Evolutionary conservation across 2,329 filamentous ascomycete genomes (phyloP).

Genomic region (Zymoseptoria crescenta): DNA sequence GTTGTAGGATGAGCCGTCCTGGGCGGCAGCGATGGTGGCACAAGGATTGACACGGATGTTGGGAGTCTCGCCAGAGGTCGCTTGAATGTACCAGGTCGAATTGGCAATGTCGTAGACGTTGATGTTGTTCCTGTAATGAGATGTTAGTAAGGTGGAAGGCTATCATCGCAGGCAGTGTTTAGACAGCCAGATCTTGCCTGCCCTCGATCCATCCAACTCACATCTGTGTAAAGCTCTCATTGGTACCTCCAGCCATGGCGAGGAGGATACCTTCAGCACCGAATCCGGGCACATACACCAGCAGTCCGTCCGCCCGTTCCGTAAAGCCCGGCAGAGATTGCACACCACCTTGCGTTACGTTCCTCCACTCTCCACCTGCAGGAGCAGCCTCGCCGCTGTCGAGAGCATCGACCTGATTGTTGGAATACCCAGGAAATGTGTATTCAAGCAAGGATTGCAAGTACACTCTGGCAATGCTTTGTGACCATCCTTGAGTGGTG

Average conservation of each 20-base stretch:
- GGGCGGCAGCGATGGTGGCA: constrained; percentile 61
- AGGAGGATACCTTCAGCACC: constrained; percentile 68
- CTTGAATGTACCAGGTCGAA: constrained; percentile 66
- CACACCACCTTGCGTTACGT: constrained; percentile 64
- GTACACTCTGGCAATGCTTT: constrained; percentile 56
- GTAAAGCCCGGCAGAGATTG: constrained; percentile 61
- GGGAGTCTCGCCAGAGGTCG: constrained; percentile 53
- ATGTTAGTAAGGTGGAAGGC: not conserved
- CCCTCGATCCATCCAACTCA: not conserved
- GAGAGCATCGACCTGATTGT: constrained; percentile 53
- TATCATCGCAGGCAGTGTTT: too few relatives aligned
- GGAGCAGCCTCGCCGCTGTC: constrained; percentile 49
- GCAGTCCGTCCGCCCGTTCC: constrained; percentile 63
- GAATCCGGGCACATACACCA: constrained; percentile 70
- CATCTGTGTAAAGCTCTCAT: constrained; percentile 53
- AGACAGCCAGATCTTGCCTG: not conserved
- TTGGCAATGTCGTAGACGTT: constrained; percentile 73
- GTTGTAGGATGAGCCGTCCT: constrained; percentile 61
- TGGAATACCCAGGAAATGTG: constrained; percentile 62
- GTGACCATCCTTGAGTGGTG: constrained; percentile 61
- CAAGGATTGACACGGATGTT: constrained; percentile 58
- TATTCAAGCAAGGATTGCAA: constrained; percentile 68
- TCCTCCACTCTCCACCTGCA: constrained; percentile 57
- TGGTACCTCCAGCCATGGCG: constrained; percentile 67
- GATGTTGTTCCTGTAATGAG: constrained; percentile 62